Evolutionary conservation across 2,329 filamentous ascomycete genomes (phyloP).

Genomic region (Davidsoniella eucalypti): DNA sequence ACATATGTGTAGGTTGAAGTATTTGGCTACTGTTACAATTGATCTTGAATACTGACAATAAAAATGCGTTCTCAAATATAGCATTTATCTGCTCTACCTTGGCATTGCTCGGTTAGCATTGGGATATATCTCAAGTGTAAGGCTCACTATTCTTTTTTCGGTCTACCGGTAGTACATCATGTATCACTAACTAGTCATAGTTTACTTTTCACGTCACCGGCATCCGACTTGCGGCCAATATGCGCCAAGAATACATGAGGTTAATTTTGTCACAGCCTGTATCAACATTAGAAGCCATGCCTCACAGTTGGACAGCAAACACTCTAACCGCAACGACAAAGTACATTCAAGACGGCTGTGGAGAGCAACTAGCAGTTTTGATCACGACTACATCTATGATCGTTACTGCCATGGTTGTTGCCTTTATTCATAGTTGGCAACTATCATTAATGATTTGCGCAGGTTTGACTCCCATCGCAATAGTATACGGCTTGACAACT

Average conservation of each 20-base stretch:
- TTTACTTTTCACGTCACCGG: conserved; percentile 28
- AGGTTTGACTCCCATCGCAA: conserved; percentile 25
- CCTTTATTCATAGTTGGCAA: conserved; percentile 34
- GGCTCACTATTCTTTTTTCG: conserved; percentile 7
- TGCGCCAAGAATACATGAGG: conserved; percentile 32
- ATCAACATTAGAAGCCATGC: conserved; percentile 31
- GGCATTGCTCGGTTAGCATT: conserved; percentile 20
- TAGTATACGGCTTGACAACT: conserved; percentile 19
- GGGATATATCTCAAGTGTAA: conserved; percentile 20
- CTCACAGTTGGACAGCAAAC: conserved; percentile 32
- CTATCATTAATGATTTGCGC: conserved; percentile 34
- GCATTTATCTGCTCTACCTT: conserved; percentile 17
- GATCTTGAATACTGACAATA: no score
- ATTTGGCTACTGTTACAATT: no score
- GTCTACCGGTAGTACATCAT: neutral
- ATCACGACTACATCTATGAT: conserved; percentile 26
- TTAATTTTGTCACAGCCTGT: conserved; percentile 33
- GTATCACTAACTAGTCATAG: neutral
- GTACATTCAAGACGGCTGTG: conserved; percentile 36
- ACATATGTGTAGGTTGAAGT: no score
- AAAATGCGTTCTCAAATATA: neutral
- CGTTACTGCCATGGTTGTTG: conserved; percentile 30
- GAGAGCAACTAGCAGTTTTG: conserved; percentile 30
- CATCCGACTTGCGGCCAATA: conserved; percentile 31
- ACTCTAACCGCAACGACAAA: conserved; percentile 36